Percentiles rank a stretch among this genome's conserved stretches.
Evolutionary conservation across 805 yeast genomes (phyloP).

Genomic region (Saturnispora halmiae): DNA sequence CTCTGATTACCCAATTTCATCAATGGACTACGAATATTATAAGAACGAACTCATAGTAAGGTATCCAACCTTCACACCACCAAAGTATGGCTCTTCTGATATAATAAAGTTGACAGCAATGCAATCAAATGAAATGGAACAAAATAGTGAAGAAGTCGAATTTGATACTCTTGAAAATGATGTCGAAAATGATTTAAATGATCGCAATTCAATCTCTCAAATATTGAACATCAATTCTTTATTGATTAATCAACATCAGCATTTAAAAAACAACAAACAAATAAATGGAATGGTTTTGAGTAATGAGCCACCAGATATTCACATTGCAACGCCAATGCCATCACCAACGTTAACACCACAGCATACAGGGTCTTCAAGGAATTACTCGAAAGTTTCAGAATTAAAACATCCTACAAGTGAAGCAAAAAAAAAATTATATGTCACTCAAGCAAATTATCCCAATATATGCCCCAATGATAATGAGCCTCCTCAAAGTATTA

Average conservation of each 20-base stretch:
- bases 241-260: constrained; percentile 27
- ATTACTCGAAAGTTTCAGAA: constrained; percentile 22
- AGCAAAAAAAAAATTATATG: constrained; percentile 26
- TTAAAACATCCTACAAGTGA: constrained; percentile 26
- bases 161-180: constrained; percentile 29
- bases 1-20: constrained; percentile 42
- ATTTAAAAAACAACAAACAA: constrained; percentile 17
- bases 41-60: constrained; percentile 65
- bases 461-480: constrained; percentile 25
- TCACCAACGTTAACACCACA: constrained; percentile 62
- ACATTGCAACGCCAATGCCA: constrained; percentile 82
- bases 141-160: neutral
- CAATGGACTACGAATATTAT: constrained; percentile 76
- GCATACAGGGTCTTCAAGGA: constrained; percentile 25
- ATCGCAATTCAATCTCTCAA: constrained; percentile 15
- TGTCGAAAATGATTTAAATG: neutral
- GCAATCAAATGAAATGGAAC: constrained; percentile 10
- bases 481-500: constrained; percentile 61
- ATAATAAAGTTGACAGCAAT: constrained; percentile 30
- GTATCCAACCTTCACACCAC: constrained; percentile 61
- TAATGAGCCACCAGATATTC: constrained; percentile 34
- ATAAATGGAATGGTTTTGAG: neutral
- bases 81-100: constrained; percentile 38
- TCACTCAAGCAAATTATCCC: constrained; percentile 27
- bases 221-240: constrained; percentile 23